Evolutionary conservation across 495 filamentous ascomycete species (phyloP), one percentile per base, ranked within the genome.

Genomic region (Penicillium maclennaniae): DNA sequence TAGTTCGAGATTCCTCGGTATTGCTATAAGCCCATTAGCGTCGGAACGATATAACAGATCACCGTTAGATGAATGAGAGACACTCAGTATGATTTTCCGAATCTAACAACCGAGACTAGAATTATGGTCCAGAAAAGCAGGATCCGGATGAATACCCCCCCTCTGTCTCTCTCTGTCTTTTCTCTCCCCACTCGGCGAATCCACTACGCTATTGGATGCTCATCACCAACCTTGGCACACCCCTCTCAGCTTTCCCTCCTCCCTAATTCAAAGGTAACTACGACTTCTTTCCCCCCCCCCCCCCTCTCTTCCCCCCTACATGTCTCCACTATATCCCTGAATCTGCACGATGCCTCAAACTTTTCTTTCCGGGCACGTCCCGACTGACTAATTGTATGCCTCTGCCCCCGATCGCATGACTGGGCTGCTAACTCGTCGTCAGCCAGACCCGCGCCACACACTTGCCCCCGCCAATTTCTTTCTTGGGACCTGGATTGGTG

Each of bases 161-260:
- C 16, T 39, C 16, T n/a, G 10, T 37, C 34, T 37, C n/a, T 37
- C 2, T 37, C n/a, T 37, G n/a, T n/a, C n/a, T 37, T 37, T 7
- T 37, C n/a, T n/a, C n/a, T 37, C 19, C 20, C n/a, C n/a, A 40
- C 38, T 40, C 38, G 38, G 19, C 16, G 37, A 55, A 51, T 48
- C 53, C 52, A 60, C 57, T 34, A 28, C 21, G 45, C 53, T 56
- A 59, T 59, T 62, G 60, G 56, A 51, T 59, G 45, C 45, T 45
- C 47, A 51, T 48, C 54, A 37, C 39, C 36, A 34, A 43, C 51
- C 54, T 61, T 58, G 59, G 59, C 42, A 48, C 47, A 45, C 53
- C 38, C 39, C 59, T 54, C 55, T 56, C 55, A 59, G 53, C 52
- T 62, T 61, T 28, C 34, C 34, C 34, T 40, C 38, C 19, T 45